Evolutionary conservation across 1,284 basidiomycete genomes (phyloP), one percentile per base, ranked within the genome.

Genomic region (Heliocybe sulcata): DNA sequence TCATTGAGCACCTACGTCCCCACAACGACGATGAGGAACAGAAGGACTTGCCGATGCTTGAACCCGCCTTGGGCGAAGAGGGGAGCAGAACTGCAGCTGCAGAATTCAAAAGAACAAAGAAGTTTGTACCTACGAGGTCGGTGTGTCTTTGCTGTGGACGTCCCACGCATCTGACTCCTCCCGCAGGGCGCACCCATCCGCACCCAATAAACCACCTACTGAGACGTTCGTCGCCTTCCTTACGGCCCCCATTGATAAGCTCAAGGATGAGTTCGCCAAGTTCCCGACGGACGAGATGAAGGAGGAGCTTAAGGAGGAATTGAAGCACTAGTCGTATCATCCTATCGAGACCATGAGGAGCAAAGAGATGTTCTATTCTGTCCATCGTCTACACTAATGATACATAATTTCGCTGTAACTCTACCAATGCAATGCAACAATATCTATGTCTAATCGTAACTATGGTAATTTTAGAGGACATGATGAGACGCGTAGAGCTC

Each of bases 201-300:
- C 72, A 0, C 82, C 81, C 0, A 77, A 82, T 63, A 70, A 77
- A 54, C 82, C 83, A 16, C 83, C 83, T 0, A 78, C 77, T 55
- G 84, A 86, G 67, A 87, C 83, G 0, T 60, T 85, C 12, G 76
- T 68, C 2, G 82, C 77, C 0, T 72, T 86, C 47, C 64, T 87
- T 54, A 68, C 74, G 0, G 77, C 79, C 0, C 84, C 83, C 0
- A 69, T 85, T 26, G 85, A 87, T 63, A 82, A 80, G 62, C 61
- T 87, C 52, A 77, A 76, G 61, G 85, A 86, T 59, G 62, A 68
- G 54, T 86, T 86, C 62, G 59, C 76, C 0, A 70, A 70, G 48
- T 85, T 83, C 70, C 82, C 82, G 0, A 77, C 76, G 0, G 73
- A 77, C 38, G 78, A 83, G 64, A 79, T 79, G 76, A 73, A 76